A percentile compares a stretch with the other conserved stretches of the same genome.
phyloP scores from a whole-genome alignment of 768 basidiomycete genomes.

The Lepiota brunneoincarnata region DNA sequence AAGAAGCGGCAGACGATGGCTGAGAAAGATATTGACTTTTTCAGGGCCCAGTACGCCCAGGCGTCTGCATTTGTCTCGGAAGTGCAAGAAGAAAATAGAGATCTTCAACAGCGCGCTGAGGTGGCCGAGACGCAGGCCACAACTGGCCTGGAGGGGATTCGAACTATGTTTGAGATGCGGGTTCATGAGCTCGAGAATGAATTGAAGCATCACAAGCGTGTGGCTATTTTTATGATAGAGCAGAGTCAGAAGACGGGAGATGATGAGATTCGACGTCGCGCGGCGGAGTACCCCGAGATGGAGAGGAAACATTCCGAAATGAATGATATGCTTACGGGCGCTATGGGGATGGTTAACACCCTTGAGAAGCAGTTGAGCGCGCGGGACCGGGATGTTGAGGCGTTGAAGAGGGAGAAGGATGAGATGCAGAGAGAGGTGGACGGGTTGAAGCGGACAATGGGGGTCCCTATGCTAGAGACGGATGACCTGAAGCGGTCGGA shows the following conservation, averaged over 20 bases:
- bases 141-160: constrained; percentile 53
- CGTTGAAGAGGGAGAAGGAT: constrained; percentile 19
- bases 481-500: constrained; percentile 22
- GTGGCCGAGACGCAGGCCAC: constrained; percentile 54
- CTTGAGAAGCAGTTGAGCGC: constrained; percentile 2
- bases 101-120: constrained; percentile 42
- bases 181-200: constrained; percentile 47
- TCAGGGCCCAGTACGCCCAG: constrained; percentile 51
- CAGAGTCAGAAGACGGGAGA: constrained; percentile 61
- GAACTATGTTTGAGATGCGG: constrained; percentile 44
- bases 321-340: constrained; percentile 12
- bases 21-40: constrained; percentile 48
- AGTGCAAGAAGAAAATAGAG: constrained; percentile 47
- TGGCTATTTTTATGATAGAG: constrained; percentile 49
- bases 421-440: constrained; percentile 13
- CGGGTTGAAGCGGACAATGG: constrained; percentile 15
- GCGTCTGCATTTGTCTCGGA: constrained; percentile 48
- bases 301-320: constrained; percentile 20
- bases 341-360: constrained; percentile 6
- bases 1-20: constrained; percentile 29
- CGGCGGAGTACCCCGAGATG: constrained; percentile 58
- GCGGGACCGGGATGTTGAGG: constrained; percentile 10
- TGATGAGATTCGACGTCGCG: constrained; percentile 47
- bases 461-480: constrained; percentile 21
- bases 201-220: constrained; percentile 40